These are phyloP conservation scores for Zygoascus ofunaensis DNA, from an alignment of 805 yeast species.

Conservation along the genomic window DNA sequence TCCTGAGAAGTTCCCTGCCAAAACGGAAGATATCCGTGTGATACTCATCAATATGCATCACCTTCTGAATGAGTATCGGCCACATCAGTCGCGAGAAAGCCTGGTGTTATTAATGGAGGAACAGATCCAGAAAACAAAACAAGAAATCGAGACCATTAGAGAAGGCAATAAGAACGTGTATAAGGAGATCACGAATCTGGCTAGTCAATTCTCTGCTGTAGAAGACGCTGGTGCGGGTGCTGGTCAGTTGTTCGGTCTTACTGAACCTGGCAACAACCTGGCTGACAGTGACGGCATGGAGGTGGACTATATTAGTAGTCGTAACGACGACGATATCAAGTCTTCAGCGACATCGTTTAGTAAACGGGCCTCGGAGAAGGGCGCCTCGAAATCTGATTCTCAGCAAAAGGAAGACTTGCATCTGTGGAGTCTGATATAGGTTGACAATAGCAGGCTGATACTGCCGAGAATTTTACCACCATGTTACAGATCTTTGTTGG, in stretches of 20 bases:
- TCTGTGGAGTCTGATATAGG: slow-evolving; percentile 1
- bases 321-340: no score
- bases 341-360: no score
- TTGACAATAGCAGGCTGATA: no score
- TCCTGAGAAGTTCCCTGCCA: slow-evolving; percentile 53
- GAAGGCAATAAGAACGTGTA: slow-evolving; percentile 35
- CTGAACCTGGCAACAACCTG: no score
- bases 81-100: slow-evolving; percentile 91
- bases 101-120: slow-evolving; percentile 63
- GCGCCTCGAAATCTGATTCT: background rate
- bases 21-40: slow-evolving; percentile 70
- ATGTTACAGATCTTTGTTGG: no score
- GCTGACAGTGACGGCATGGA: no score
- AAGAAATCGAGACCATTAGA: slow-evolving; percentile 29
- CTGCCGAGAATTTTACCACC: no score
- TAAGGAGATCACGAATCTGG: slow-evolving; percentile 29
- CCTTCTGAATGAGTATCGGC: slow-evolving; percentile 80
- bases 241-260: no score
- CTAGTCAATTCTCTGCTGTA: slow-evolving; percentile 18
- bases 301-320: no score
- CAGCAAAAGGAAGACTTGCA: slow-evolving; percentile 2
- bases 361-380: no score
- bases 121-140: slow-evolving; percentile 39
- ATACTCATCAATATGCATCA: slow-evolving; percentile 87
- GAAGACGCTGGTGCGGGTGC: slow-evolving; percentile 1